phyloP scores from a whole-genome alignment of 2,329 filamentous ascomycete genomes.

The Fusarium circinatum region DNA sequence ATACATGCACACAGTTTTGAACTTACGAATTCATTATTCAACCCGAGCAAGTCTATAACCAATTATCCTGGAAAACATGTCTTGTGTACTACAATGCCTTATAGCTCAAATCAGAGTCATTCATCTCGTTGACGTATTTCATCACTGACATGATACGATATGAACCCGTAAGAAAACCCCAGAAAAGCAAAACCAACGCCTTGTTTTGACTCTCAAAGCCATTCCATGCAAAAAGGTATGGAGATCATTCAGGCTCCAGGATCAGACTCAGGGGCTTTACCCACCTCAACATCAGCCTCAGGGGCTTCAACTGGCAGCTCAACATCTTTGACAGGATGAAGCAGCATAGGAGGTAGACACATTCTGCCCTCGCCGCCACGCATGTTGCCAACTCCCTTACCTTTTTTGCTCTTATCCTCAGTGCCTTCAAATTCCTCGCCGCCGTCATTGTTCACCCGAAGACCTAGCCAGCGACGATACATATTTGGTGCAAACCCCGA shows the following conservation, averaged over 20 bases:
- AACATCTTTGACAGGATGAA: slow-evolving; percentile 88
- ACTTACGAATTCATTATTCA: slow-evolving; percentile 14
- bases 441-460: slow-evolving; percentile 80
- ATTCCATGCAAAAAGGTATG: slow-evolving; percentile 4
- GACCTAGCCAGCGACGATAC: slow-evolving; percentile 87
- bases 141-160: slow-evolving; percentile 29
- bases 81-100: slow-evolving; percentile 21
- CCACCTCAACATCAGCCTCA: slow-evolving; percentile 56
- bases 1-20: not conserved
- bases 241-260: slow-evolving; percentile 49
- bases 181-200: slow-evolving; percentile 23
- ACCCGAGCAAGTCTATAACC: slow-evolving; percentile 17
- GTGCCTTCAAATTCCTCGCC: slow-evolving; percentile 79
- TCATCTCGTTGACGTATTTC: slow-evolving; percentile 37
- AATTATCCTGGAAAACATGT: slow-evolving; percentile 1
- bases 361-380: slow-evolving; percentile 81
- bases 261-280: slow-evolving; percentile 54
- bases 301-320: slow-evolving; percentile 71
- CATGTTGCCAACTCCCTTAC: slow-evolving; percentile 62
- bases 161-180: slow-evolving; percentile 27
- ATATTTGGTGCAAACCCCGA: slow-evolving; percentile 83
- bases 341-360: slow-evolving; percentile 88
- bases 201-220: slow-evolving; percentile 22
- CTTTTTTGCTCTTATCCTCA: slow-evolving; percentile 62
- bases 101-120: slow-evolving; percentile 32